Evolutionary conservation across 495 filamentous ascomycete genomes (phyloP).

Genomic region (Aspergillus panamensis): DNA sequence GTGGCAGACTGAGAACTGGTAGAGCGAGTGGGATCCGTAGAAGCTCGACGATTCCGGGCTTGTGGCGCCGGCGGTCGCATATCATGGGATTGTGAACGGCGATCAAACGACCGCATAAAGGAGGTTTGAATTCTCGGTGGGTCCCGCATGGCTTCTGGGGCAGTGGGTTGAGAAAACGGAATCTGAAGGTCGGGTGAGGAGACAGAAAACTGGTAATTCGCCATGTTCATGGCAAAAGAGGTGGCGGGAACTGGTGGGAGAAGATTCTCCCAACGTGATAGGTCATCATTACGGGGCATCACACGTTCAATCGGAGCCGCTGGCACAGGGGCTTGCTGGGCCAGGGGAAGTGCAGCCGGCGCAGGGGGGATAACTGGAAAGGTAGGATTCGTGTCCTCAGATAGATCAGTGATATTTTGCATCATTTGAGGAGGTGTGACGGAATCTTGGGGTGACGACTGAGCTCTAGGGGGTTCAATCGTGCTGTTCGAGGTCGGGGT

Average conservation of each 20-base stretch:
- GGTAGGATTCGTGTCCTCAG: constrained; percentile 15
- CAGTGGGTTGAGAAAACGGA: constrained; percentile 19
- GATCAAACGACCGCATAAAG: constrained; percentile 10
- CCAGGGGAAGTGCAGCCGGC: constrained; percentile 15
- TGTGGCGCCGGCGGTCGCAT: constrained; percentile 14
- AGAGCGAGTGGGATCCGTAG: constrained; percentile 35
- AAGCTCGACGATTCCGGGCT: constrained; percentile 33
- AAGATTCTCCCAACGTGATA: constrained; percentile 11
- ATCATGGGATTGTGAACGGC: constrained; percentile 23
- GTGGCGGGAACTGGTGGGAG: constrained; percentile 20
- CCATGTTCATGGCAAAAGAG: constrained; percentile 21
- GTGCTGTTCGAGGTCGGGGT: constrained; percentile 4
- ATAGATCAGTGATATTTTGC: background rate
- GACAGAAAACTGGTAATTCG: constrained; percentile 33
- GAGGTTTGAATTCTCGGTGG: background rate
- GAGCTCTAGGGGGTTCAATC: constrained; percentile 1
- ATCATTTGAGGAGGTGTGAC: background rate
- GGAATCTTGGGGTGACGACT: background rate
- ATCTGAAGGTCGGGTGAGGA: constrained; percentile 41
- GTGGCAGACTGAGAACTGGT: constrained; percentile 30
- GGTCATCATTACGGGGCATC: background rate
- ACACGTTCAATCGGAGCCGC: background rate
- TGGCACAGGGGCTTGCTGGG: background rate
- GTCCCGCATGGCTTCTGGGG: constrained; percentile 19
- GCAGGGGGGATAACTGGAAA: constrained; percentile 15